phyloP scores from a whole-genome alignment of 495 filamentous ascomycete genomes.

The Pyronema omphalodes region DNA sequence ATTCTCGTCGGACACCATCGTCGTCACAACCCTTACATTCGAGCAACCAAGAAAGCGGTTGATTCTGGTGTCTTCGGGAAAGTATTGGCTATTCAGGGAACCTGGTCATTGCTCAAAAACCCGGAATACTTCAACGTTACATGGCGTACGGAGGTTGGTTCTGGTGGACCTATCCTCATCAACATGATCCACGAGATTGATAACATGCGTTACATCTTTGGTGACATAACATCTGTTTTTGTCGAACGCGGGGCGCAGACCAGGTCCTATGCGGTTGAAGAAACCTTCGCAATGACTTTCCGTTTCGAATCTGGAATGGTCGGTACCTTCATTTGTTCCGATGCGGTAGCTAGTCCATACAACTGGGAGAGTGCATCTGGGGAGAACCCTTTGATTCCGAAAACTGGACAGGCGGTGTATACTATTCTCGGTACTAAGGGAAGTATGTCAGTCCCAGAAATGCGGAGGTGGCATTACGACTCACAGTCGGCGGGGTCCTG shows the following conservation, averaged over 20 bases:
- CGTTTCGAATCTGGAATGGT: constrained; percentile 39
- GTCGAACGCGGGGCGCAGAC: constrained; percentile 33
- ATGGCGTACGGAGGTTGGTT: constrained; percentile 30
- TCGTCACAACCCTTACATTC: constrained; percentile 40
- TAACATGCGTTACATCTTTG: constrained; percentile 39
- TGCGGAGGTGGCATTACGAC: constrained; percentile 36
- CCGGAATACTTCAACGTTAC: constrained; percentile 32
- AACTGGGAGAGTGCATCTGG: constrained; percentile 40
- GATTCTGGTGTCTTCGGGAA: constrained; percentile 28
- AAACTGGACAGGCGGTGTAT: constrained; percentile 28
- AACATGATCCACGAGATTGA: constrained; percentile 46
- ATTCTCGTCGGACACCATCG: constrained; percentile 41
- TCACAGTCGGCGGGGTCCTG: constrained; percentile 13
- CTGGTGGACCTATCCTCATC: constrained; percentile 36
- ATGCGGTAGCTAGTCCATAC: constrained; percentile 34
- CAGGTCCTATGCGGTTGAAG: constrained; percentile 31
- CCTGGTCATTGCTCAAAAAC: constrained; percentile 38
- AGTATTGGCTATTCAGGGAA: constrained; percentile 35
- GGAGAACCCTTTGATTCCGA: constrained; percentile 38
- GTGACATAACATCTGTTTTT: constrained; percentile 33
- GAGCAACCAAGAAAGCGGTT: constrained; percentile 31
- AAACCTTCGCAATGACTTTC: constrained; percentile 38
- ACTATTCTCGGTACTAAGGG: constrained; percentile 38
- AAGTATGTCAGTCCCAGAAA: constrained; percentile 38
- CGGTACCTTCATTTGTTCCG: constrained; percentile 38